Evolutionary conservation across 177 flowering plant species (phyloP), one percentile per base, ranked within the genome.

Genomic region (Vitis hybrid): DNA sequence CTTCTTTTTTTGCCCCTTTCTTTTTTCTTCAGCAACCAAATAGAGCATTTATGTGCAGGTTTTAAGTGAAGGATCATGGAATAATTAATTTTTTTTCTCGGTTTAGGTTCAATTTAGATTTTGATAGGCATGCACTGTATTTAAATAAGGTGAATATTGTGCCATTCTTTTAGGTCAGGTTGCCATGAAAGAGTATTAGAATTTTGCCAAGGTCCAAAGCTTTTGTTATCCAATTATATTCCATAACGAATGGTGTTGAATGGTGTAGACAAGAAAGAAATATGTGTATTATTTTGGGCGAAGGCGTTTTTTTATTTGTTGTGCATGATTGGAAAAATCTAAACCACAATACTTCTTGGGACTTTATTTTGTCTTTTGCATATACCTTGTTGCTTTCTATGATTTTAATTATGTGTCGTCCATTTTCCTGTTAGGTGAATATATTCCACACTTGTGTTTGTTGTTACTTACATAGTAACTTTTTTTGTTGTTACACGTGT

Each of bases 241-340:
- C 30, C 60, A 15, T 60, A 34, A 34, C 19, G 6, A 60, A 56
- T 60, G 64, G 56, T 51, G 48, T 15, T 61, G 61, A 60, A 56
- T n/a, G 64, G 56, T 51, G 48, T 26, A 56, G 61, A 55, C 66
- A 7, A 39, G 72, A 32, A 72, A 58, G 52, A 56, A 50, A 17
- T 13, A 17, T 12, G 34, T 3, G 56, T 51, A 68, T 19, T 68
- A 2, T 32, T 72, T 57, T 26, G 17, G 64, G 48, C 6, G 57
- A 26, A 65, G 51, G 11, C 14, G 45, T 39, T 60, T 60, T 59
- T 71, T 49, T 12, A 63, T 51, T 71, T 60, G 32, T 48, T 26
- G 30, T 51, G 26, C 48, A 39, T 66, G 63, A 62, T 55, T 32
- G 60, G 49, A 75, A 60, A 56, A 26, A 21, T 64, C 57, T 45